Base-by-base conservation (phyloP, 2,329 filamentous ascomycete genomes). In the Scleromitrula shiraiana region DNA sequence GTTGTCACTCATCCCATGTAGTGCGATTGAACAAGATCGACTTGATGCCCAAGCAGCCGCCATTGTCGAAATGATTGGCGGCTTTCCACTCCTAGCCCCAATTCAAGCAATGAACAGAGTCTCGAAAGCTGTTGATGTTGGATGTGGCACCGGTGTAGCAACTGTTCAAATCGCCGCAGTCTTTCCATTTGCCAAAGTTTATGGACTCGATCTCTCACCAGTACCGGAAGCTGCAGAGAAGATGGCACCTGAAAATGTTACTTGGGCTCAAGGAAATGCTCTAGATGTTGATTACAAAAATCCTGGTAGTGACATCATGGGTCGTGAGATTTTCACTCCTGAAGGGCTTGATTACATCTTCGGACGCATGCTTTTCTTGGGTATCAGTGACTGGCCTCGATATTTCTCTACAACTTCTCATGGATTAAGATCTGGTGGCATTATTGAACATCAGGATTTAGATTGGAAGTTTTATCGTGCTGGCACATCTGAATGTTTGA, bases 391-490 rank as follows among this genome's bases (percentile, higher is more conserved):
- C 5, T 47, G 44, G 44, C 15, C 37, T 10, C 23, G 20, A 12
- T 47, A 47, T 17, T 47, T 41, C 29, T 47, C 29, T n/a, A 41
- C 19, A 12, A 33, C 29, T 12, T 33, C 37, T 19, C 8, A 47
- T 9, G 27, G 36, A 2, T 27, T 47, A 27, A 41, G 14, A 5
- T 47, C 44, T 22, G 37, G 44, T 27, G 44, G 22, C 2, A 41
- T 35, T 5, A 47, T 47, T 27, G 44, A 47, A n/a, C 44, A 47
- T n/a, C 37, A 47, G 29, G 44, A 47, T 26, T 20, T 47, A n/a
- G 44, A 47, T 10, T 47, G 37, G 44, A 41, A 47, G 22, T 47
- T 47, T 15, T 47, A 47, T 19, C 37, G 44, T 10, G 44, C n/a
- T 24, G 44, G 37, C 12, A 41, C 44, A 2, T 27, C 22, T 26